Percentiles rank a stretch among this genome's conserved stretches.
These are phyloP conservation scores for Picochlorum sp. DNA, from an alignment of 139 green algal genomes.

Conservation along the genomic window DNA sequence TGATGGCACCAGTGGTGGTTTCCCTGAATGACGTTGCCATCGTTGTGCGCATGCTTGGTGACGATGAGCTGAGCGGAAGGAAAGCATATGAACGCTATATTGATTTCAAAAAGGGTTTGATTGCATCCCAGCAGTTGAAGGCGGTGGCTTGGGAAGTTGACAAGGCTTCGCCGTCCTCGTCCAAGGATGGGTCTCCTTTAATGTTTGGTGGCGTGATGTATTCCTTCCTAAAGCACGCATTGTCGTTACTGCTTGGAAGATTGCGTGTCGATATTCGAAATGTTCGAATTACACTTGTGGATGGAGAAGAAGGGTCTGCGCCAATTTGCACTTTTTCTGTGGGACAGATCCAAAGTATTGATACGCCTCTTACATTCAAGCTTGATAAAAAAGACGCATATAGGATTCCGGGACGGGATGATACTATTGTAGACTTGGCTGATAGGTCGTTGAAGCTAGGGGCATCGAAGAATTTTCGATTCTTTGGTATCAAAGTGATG, in stretches of 20 bases:
- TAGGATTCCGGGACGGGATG: neutral
- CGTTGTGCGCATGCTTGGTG: conserved; percentile 4
- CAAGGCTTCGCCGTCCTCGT: neutral
- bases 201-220: conserved; percentile 21
- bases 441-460: neutral
- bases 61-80: conserved; percentile 26
- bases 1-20: conserved; percentile 29
- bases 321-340: too few relatives aligned
- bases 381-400: neutral
- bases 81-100: conserved; percentile 27
- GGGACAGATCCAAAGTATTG: too few relatives aligned
- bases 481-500: neutral
- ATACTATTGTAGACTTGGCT: neutral
- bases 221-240: conserved; percentile 40
- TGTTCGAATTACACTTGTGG: conserved; percentile 21
- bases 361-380: neutral
- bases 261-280: conserved; percentile 60
- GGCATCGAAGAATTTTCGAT: neutral
- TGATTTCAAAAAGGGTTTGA: conserved; percentile 60
- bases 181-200: conserved; percentile 3
- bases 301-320: neutral
- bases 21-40: conserved; percentile 31
- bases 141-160: neutral
- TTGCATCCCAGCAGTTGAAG: conserved; percentile 62
- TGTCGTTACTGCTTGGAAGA: conserved; percentile 51